Conservation (phyloP, 768 basidiomycete genomes). For the Pulveroboletus sp. region DNA sequence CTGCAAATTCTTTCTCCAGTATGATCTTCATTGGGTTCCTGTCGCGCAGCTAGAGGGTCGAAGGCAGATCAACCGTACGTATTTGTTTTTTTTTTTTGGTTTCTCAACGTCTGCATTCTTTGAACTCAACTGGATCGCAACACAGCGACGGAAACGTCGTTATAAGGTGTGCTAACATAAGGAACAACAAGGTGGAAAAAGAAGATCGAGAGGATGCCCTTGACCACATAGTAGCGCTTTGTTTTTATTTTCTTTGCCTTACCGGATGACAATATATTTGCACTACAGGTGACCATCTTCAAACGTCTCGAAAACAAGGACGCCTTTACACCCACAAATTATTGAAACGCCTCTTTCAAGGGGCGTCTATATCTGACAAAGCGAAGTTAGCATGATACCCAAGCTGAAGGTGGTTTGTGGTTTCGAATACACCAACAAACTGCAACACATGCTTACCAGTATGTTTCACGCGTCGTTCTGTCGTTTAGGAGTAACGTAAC, state of each 20-base stretch:
- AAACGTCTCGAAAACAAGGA: conserved; percentile 99
- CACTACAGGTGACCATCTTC: conserved; percentile 94
- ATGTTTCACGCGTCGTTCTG: conserved; percentile 7
- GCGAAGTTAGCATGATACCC: conserved; percentile 96
- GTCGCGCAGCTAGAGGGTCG: too few species aligned
- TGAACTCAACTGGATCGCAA: too few species aligned
- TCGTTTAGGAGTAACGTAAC: conserved; percentile 1
- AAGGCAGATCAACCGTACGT: too few species aligned
- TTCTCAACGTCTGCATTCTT: too few species aligned
- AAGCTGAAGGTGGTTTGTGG: conserved; percentile 96
- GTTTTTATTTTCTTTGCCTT: background rate
- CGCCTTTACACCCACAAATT: conserved; percentile 96
- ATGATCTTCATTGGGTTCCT: too few species aligned
- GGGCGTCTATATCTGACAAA: conserved; percentile 89
- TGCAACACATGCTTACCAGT: conserved; percentile 97
- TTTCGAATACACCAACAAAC: conserved; percentile 94
- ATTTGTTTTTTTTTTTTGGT: too few species aligned
- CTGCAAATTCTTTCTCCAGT: too few species aligned
- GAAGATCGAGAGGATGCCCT: conserved; percentile 86
- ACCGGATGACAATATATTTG: conserved; percentile 5
- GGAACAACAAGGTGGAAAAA: conserved; percentile 88
- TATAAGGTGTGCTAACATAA: too few species aligned
- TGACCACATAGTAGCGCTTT: conserved; percentile 73
- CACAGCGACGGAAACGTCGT: too few species aligned
- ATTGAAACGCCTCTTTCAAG: conserved; percentile 87